Evolutionary conservation across 1,284 basidiomycete species (phyloP).

Genomic region (Phlebopus sp.): DNA sequence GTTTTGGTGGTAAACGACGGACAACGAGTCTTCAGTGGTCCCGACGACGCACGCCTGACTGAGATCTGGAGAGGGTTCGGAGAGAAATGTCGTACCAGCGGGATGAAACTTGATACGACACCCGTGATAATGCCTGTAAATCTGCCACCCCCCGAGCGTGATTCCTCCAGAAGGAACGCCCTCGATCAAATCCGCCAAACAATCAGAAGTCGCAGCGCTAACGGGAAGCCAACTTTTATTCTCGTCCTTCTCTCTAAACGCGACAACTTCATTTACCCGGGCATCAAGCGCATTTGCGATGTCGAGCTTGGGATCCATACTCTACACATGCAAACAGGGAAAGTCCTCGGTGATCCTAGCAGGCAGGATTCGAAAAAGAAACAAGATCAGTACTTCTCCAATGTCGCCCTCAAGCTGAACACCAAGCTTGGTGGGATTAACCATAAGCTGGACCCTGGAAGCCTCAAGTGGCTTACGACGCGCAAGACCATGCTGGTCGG

Average conservation of each 20-base stretch:
- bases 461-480: conserved; percentile 62
- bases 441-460: conserved; percentile 54
- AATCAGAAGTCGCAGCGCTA: conserved; percentile 34
- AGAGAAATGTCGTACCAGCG: conserved; percentile 50
- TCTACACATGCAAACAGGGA: conserved; percentile 50
- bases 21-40: conserved; percentile 35
- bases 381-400: conserved; percentile 76
- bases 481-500: conserved; percentile 77
- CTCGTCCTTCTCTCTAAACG: conserved; percentile 60
- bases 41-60: conserved; percentile 39
- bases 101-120: conserved; percentile 43
- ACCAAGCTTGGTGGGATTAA: conserved; percentile 78
- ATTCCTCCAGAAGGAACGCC: conserved; percentile 42
- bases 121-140: conserved; percentile 34
- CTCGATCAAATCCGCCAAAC: conserved; percentile 39
- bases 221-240: conserved; percentile 50
- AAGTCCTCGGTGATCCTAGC: conserved; percentile 53
- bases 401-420: conserved; percentile 67
- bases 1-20: conserved; percentile 57
- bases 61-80: conserved; percentile 48
- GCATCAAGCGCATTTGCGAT: conserved; percentile 72
- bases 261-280: conserved; percentile 72
- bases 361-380: no score
- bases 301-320: conserved; percentile 52
- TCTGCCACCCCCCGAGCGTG: conserved; percentile 30